Evolutionary conservation across 129 eudicot species (phyloP), one percentile per base, ranked within the genome.

Genomic region (Heracleum sosnowskyi): DNA sequence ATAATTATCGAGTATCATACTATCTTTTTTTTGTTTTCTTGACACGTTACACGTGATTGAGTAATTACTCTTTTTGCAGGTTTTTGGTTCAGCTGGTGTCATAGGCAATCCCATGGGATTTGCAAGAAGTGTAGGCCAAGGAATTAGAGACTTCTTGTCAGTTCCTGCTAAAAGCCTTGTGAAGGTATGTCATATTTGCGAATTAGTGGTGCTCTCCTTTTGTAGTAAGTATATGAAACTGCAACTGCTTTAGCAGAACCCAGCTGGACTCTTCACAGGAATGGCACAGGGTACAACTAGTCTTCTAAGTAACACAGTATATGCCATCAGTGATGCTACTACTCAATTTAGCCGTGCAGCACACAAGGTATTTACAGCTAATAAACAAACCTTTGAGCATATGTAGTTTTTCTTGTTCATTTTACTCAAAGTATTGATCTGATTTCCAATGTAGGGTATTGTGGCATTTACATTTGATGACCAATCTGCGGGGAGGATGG

Each of bases 61-160:
- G 74, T 74, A 77, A 31, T 73, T 64, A 64, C 18, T 70, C 36
- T 62, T 79, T 73, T 36, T 85, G 83, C 86, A 95, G 99, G 92
- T 95, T 12, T 95, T 95, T 83, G 99, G 97, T 77, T 95, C 99
- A 79, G 97, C 99, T 83, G 99, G 99, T n/a, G 96, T 95, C 57
- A 88, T 95, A 42, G 99, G 99, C 53, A 91, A 95, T 83, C 99
- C 99, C 74, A 83, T 92, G 89, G 99, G 99, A 62, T 95, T 95
- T 78, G 99, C 97, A 36, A 90, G 99, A 82, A 95, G 91, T 42
- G 83, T 95, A 69, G 93, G 99, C 46, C 92, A 85, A 64, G 99
- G 99, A 22, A 85, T 95, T 73, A 92, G 85, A 86, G 99, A 95
- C 78, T 95, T 95, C 74, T 82, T 95, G 79, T 95, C 97, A 33